Evolutionary conservation across 192 early-diverging fungal genomes (phyloP).

Genomic region (Ambispora gerdemannii): DNA sequence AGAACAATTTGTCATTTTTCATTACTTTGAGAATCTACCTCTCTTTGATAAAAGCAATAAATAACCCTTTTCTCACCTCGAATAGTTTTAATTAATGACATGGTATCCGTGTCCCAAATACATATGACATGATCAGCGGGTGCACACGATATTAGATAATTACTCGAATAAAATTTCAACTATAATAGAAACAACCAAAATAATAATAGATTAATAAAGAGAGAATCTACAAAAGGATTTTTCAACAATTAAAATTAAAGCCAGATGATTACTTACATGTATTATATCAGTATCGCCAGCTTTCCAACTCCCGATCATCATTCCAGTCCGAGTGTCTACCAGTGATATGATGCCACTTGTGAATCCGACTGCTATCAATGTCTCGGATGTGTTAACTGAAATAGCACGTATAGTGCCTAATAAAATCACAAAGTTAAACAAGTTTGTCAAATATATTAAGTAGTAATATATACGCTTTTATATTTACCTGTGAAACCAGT

Average conservation of each 20-base stretch:
- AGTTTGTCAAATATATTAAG: background rate
- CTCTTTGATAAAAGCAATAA: background rate
- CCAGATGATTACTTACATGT: conserved; percentile 35
- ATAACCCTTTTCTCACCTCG: conserved; percentile 32
- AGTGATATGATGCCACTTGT: conserved; percentile 52
- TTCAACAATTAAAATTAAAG: background rate
- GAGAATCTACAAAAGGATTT: background rate
- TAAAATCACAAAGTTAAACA: background rate
- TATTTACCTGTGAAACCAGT: background rate
- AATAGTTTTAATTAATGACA: conserved; percentile 52
- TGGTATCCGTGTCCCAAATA: conserved; percentile 51
- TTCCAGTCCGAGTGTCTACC: conserved; percentile 54
- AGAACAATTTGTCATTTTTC: background rate
- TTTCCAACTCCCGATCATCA: conserved; percentile 52
- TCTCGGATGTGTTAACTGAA: conserved; percentile 47
- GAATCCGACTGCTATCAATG: conserved; percentile 52
- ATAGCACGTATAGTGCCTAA: conserved; percentile 40
- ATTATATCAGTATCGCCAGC: conserved; percentile 56
- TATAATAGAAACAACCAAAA: conserved; percentile 23
- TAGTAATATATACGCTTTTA: background rate
- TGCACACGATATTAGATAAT: conserved; percentile 53
- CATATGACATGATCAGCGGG: conserved; percentile 55
- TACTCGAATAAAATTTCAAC: conserved; percentile 57
- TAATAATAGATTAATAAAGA: background rate
- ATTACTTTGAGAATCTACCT: background rate